Conservation (phyloP, 805 yeast genomes). For the Starmerella stigmatis region DNA sequence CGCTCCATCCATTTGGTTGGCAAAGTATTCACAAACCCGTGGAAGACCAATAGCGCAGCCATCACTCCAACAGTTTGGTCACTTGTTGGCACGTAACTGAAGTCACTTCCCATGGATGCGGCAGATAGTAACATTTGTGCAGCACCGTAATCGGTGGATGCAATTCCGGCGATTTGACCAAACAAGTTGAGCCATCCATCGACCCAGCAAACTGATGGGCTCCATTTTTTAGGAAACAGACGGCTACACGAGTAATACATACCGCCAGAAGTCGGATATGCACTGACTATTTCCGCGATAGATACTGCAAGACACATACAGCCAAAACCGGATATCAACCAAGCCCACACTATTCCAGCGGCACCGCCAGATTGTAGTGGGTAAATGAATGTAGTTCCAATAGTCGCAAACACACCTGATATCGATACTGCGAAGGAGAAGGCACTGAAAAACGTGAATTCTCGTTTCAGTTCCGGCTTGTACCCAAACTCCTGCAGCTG, state of each 20-base stretch:
- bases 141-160: conserved; percentile 31
- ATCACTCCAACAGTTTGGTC: conserved; percentile 26
- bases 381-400: conserved; percentile 42
- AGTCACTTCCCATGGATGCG: conserved; percentile 28
- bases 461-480: conserved; percentile 49
- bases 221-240: conserved; percentile 31
- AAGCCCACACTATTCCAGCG: conserved; percentile 53
- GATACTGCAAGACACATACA: conserved; percentile 46
- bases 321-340: conserved; percentile 46
- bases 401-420: conserved; percentile 56
- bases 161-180: conserved; percentile 30
- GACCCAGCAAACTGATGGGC: conserved; percentile 44
- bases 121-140: conserved; percentile 31
- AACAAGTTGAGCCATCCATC: conserved; percentile 42
- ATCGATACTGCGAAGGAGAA: conserved; percentile 55
- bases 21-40: conserved; percentile 42
- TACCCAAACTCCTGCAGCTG: conserved; percentile 41
- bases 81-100: conserved; percentile 26
- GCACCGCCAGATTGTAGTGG: conserved; percentile 47
- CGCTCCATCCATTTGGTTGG: conserved; percentile 42
- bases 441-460: conserved; percentile 48
- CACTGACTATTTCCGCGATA: conserved; percentile 59
- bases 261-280: conserved; percentile 71
- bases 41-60: conserved; percentile 39
- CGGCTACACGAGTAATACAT: conserved; percentile 45